phyloP scores from a whole-genome alignment of 768 basidiomycete species.

The Trichaptum fuscoviolaceum region DNA sequence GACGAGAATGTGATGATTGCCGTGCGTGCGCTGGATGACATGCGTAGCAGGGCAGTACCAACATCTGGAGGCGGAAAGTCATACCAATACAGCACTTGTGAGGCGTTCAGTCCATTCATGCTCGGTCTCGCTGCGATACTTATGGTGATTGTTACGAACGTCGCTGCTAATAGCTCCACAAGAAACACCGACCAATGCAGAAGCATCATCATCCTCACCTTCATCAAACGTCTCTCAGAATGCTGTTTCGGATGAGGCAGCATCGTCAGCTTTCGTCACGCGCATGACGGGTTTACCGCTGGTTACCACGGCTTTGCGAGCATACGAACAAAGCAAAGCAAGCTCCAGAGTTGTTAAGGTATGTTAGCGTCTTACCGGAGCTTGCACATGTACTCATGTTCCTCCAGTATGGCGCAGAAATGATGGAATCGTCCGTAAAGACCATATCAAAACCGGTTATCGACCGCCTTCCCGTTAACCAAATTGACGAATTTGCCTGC shows the following conservation, averaged over 20 bases:
- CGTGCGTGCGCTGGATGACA: constrained; percentile 69
- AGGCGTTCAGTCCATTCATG: constrained; percentile 10
- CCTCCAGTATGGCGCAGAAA: constrained; percentile 75
- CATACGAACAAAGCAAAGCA: constrained; percentile 80
- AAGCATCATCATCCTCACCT: constrained; percentile 10
- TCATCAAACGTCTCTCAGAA: constrained; percentile 14
- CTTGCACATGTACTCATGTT: constrained; percentile 1
- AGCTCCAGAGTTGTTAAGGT: constrained; percentile 85
- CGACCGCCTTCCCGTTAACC: constrained; percentile 67
- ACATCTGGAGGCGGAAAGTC: constrained; percentile 1
- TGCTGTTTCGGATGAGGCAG: constrained; percentile 15
- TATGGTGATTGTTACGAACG: neutral
- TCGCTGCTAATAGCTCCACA: constrained; percentile 6
- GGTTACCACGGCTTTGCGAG: constrained; percentile 64
- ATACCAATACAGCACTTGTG: constrained; percentile 22
- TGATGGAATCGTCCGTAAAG: constrained; percentile 81
- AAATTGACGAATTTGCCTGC: constrained; percentile 84
- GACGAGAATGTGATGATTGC: constrained; percentile 81
- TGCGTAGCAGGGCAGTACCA: constrained; percentile 46
- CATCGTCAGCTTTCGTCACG: constrained; percentile 37
- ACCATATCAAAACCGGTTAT: constrained; percentile 79
- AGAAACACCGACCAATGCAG: constrained; percentile 6
- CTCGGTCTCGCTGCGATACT: neutral
- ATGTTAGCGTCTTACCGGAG: constrained; percentile 15
- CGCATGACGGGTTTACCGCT: constrained; percentile 68